A percentile compares a stretch with the other conserved stretches of the same genome.
phyloP scores from a whole-genome alignment of 2,329 filamentous ascomycete species.

The Coniochaeta sp. region DNA sequence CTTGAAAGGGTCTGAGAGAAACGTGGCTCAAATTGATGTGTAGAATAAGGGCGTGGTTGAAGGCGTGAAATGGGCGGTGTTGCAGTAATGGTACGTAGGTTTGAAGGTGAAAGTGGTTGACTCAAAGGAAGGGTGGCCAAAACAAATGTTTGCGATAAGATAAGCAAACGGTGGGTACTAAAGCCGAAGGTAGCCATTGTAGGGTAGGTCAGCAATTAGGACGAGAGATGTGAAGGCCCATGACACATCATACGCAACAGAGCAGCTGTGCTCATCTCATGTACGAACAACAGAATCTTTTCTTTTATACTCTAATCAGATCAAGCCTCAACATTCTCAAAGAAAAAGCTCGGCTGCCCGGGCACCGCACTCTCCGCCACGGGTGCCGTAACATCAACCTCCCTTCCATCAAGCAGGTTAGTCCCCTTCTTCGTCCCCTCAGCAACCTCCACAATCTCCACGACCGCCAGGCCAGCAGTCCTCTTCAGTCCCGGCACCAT shows the following conservation, averaged over 20 bases:
- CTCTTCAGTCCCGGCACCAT: slow-evolving; percentile 78
- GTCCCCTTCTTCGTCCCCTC: slow-evolving; percentile 62
- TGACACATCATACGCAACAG: too few relatives aligned
- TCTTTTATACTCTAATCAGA: not conserved
- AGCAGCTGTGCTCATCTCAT: too few relatives aligned
- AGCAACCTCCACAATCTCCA: slow-evolving; percentile 66
- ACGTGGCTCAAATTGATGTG: too few relatives aligned
- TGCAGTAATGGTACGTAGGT: not conserved
- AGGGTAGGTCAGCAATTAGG: too few relatives aligned
- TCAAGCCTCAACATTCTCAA: slow-evolving; percentile 64
- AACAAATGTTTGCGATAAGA: not conserved
- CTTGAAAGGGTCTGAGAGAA: too few relatives aligned
- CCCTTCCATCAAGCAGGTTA: slow-evolving; percentile 42
- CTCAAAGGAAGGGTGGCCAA: not conserved
- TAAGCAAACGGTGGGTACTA: not conserved
- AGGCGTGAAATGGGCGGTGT: too few relatives aligned
- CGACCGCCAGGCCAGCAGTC: slow-evolving; percentile 59
- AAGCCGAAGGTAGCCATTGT: too few relatives aligned
- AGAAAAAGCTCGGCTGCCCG: slow-evolving; percentile 73
- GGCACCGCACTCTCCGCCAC: slow-evolving; percentile 71
- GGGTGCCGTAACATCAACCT: slow-evolving; percentile 51
- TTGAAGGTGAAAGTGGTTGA: not conserved
- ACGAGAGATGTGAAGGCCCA: too few relatives aligned
- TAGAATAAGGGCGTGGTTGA: too few relatives aligned
- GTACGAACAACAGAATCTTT: not conserved